Evolutionary conservation across 2,329 filamentous ascomycete species (phyloP).

Genomic region (Sarocladiaceae sp.): DNA sequence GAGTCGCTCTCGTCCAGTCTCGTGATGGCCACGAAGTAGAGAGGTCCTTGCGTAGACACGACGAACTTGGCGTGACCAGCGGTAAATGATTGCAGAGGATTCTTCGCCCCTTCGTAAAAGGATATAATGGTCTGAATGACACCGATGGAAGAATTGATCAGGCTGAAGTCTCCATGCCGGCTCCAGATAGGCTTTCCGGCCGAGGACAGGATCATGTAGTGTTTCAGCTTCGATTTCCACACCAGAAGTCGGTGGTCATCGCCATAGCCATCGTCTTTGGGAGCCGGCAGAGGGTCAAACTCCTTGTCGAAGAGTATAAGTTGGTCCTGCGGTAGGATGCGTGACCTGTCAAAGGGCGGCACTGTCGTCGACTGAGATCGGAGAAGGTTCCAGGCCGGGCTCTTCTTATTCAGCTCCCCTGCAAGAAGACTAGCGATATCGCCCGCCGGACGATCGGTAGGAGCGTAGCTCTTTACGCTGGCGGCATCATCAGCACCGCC

Average conservation of each 20-base stretch:
- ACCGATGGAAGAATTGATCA: slow-evolving; percentile 91
- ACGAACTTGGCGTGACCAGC: slow-evolving; percentile 85
- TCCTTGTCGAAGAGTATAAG: slow-evolving; percentile 67
- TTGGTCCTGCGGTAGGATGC: slow-evolving; percentile 38
- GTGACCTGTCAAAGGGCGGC: slow-evolving; percentile 53
- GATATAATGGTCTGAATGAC: slow-evolving; percentile 97
- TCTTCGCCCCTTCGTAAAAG: slow-evolving; percentile 78
- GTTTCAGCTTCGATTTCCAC: slow-evolving; percentile 92
- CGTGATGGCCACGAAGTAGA: slow-evolving; percentile 92
- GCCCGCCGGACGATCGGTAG: slow-evolving; percentile 54
- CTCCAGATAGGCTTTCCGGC: slow-evolving; percentile 98
- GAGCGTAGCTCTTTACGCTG: slow-evolving; percentile 61
- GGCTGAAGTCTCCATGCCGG: slow-evolving; percentile 79
- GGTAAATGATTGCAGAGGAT: slow-evolving; percentile 75
- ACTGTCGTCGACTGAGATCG: slow-evolving; percentile 54
- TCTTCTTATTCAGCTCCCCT: slow-evolving; percentile 60
- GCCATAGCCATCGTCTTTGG: slow-evolving; percentile 30
- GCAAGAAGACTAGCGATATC: slow-evolving; percentile 79
- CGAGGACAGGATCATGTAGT: slow-evolving; percentile 93
- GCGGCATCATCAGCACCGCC: slow-evolving; percentile 55
- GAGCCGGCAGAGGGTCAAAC: slow-evolving; percentile 67
- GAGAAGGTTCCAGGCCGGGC: slow-evolving; percentile 62
- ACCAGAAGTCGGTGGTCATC: slow-evolving; percentile 57
- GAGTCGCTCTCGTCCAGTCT: slow-evolving; percentile 85
- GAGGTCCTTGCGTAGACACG: slow-evolving; percentile 72